Evolutionary conservation across 768 basidiomycete genomes (phyloP).

Genomic region (Termitomyces sp.): DNA sequence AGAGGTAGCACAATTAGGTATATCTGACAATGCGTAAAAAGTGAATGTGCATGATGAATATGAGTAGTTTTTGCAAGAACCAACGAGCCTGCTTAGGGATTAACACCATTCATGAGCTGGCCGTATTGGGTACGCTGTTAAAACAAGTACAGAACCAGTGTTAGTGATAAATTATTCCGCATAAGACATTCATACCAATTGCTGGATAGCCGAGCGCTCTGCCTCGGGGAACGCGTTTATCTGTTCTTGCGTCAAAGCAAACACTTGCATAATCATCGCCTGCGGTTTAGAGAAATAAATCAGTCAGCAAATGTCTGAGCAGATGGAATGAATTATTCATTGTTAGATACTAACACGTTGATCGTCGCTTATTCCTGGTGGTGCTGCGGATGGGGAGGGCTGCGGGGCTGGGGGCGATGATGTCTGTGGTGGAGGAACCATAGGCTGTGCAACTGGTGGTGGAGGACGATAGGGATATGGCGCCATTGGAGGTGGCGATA

Average conservation of each 20-base stretch:
- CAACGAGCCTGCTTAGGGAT: neutral
- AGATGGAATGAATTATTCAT: neutral
- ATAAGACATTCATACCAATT: constrained; percentile 46
- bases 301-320: constrained; percentile 4
- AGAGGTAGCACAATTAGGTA: neutral
- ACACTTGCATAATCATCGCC: constrained; percentile 85
- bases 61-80: neutral
- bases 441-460: constrained; percentile 21
- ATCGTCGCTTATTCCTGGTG: constrained; percentile 41
- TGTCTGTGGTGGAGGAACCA: constrained; percentile 20
- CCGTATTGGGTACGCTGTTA: constrained; percentile 32
- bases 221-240: constrained; percentile 74
- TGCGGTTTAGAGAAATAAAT: constrained; percentile 18
- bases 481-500: constrained; percentile 26
- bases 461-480: constrained; percentile 29
- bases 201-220: constrained; percentile 75
- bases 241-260: constrained; percentile 76
- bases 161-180: neutral
- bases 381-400: constrained; percentile 24
- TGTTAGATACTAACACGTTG: constrained; percentile 33
- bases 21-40: constrained; percentile 1
- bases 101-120: constrained; percentile 30
- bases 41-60: constrained; percentile 1
- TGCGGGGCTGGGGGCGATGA: constrained; percentile 20
- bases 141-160: neutral